Base-by-base conservation (phyloP, 495 filamentous ascomycete genomes). In the Pyrenopolyporus hunteri region DNA sequence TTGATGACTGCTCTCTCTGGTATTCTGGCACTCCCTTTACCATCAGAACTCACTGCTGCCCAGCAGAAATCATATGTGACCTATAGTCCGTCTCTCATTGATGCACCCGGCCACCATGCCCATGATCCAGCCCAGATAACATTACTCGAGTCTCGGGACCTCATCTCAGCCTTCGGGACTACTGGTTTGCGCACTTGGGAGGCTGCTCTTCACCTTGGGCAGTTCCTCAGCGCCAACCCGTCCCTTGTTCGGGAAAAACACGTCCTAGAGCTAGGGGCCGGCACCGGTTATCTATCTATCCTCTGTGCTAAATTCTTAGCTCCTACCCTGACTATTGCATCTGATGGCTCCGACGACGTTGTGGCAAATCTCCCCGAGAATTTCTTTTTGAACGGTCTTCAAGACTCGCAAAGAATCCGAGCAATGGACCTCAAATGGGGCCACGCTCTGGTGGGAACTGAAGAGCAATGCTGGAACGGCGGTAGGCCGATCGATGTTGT, bases 121-220 rank as follows among this genome's bases (percentile, higher is more conserved):
- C 32, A 29, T 0, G 13, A 13, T 25, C 59, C 45, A 13, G 7
- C 39, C 4, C 57, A 61, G 11, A 75, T 89, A 55, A 88, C 78
- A 7, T 68, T 91, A 0, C 75, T 88, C 3, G 93, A 98, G 75
- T 86, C 89, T 8, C 85, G 88, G 3, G 80, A 81, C 22, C 70
- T 97, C 1, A 84, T 98, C 35, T 86, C 90, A 6, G 84, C 85
- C 0, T 75, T 80, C 4, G 91, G 90, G 3, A 96, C 90, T 2
- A 97, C 93, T 0, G 93, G 93, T 0, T 78, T 91, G 22, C 85
- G 93, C 8, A 98, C 93, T 4, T 98, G 93, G 93, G 93, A 97
- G 75, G 93, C 93, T 3, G 86, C 91, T 0, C 74, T 98, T n/a
- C 89, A 92, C 68, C 80, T 97, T 0, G 91, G 87, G 0, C 82